A percentile compares a stretch with the other conserved stretches of the same genome.
Conservation (phyloP, 495 filamentous ascomycete species). For the Schizothecium vesticola region DNA sequence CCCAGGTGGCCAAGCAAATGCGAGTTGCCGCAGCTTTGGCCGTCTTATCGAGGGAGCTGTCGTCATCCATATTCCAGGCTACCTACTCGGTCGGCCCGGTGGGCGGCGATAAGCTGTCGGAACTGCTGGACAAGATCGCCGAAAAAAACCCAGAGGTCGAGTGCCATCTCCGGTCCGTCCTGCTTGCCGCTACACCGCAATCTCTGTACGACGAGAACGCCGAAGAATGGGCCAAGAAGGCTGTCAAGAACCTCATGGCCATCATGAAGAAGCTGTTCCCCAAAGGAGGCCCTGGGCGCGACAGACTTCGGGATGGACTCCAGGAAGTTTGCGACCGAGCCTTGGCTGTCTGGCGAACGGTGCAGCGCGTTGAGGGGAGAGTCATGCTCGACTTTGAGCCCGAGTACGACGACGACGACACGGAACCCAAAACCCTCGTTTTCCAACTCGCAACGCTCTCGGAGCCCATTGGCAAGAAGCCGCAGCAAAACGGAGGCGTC, state of each 20-base stretch:
- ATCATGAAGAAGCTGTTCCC: not conserved
- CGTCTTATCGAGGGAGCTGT: constrained; percentile 10
- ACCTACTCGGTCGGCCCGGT: constrained; percentile 4
- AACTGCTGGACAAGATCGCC: constrained; percentile 9
- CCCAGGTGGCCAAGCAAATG: constrained; percentile 20
- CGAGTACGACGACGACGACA: not conserved
- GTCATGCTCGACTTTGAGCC: not conserved
- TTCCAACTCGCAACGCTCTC: not conserved
- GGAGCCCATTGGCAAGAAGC: not conserved
- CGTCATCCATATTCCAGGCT: constrained; percentile 18
- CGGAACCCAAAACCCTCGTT: not conserved
- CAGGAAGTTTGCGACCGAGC: not conserved
- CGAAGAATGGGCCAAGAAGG: not conserved
- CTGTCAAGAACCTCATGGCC: not conserved
- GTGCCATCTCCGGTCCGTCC: constrained; percentile 18
- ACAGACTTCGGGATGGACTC: not conserved
- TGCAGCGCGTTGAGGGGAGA: not conserved
- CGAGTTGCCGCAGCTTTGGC: constrained; percentile 17
- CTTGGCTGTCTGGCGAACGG: not conserved
- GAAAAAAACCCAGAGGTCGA: constrained; percentile 6
- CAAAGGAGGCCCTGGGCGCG: not conserved
- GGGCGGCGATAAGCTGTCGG: not conserved
- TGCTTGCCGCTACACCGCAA: constrained; percentile 5
- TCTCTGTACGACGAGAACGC: not conserved
- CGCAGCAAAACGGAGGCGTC: not conserved